Evolutionary conservation across 495 filamentous ascomycete genomes (phyloP), one percentile per base, ranked within the genome.

Genomic region (Podospora didyma): DNA sequence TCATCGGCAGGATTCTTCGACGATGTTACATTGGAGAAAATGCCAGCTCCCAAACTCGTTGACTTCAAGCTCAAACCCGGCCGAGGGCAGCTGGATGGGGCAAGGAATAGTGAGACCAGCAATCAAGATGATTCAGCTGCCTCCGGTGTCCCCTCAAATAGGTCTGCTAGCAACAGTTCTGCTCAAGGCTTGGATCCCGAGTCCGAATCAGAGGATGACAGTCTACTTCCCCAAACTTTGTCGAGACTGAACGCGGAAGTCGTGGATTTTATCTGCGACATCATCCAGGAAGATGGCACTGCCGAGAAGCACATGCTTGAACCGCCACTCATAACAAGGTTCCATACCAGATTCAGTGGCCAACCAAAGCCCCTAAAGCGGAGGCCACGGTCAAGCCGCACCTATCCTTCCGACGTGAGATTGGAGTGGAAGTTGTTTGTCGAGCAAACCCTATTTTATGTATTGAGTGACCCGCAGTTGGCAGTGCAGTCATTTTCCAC

Each of bases 401-500:
- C 35, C 10, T 50, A 21, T 34, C 49, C 56, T 23, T 20, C 58
- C 44, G 60, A 70, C 52, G 41, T 69, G 51, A 75, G 62, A 46
- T 69, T 72, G 41, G 70, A 75, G 59, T 79, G 74, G 82, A 80
- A 67, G 67, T 56, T 69, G 3, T 94, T 92, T 65, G 73, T 86
- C 39, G 82, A 88, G 21, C 88, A 93, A 59, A 88, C 84, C 49
- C 69, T 91, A 2, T 92, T 89, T 65, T 87, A 86, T 59, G 80
- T 88, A 5, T 69, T 95, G 28, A 86, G 86, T 58, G 85, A 83
- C 52, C 81, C 87, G 0, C 76, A 76, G 35, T 79, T 86, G 7
- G 72, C 89, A 22, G 59, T 91, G 19, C 72, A 66, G 46, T 92
- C 88, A 0, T 95, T 95, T 70, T 76, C 75, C 19, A 69, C 73